Base-by-base conservation (phyloP, 805 yeast species). In the Zygosaccharomyces pseudorouxii region DNA sequence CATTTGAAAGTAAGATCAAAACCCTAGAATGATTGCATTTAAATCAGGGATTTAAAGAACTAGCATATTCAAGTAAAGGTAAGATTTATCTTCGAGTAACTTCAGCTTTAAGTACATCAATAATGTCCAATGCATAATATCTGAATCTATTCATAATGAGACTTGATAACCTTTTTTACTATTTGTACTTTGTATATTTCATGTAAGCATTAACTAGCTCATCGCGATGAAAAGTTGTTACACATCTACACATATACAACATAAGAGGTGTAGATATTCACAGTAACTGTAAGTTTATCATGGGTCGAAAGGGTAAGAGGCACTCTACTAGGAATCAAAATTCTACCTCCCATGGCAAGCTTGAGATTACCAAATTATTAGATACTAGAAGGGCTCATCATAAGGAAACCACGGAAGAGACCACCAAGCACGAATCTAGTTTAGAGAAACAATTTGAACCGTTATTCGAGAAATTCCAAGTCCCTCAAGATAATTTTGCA, bases 1-100 rank as follows among this genome's bases (percentile, higher is more conserved):
- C 47, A 1, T 53, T 65, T 12, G 65, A 64, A 35, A 47, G 54
- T 14, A 56, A 55, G 36, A 33, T 65, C 9, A 51, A 53, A 11
- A 16, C 41, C 3, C 12, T 38, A 31, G 38, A 42, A 22, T 38
- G 18, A 38, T 25, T 11, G 18, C 6, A 14, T 1, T 25, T 4
- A 7, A 9, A 25, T 25, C 11, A 25, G 28, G 10, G 11, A 25
- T 8, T 25, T 25, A 4, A 25, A 25, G 28, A 25, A 25, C 28
- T 25, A 25, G 11, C 28, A 14, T 14, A 19, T 16, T 14, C 33
- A 9, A 25, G n/a, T n/a, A 25, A 10, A 25, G 7, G 7, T 25
- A 9, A 25, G 12, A 2, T 25, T 25, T 9, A 9, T 7, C 28
- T 25, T 25, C 3, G 11, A 10, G 28, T 7, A 25, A 25, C 10